A percentile compares a stretch with the other conserved stretches of the same genome.
Conservation (phyloP, 83 land plant species). For the Picea abies region DNA sequence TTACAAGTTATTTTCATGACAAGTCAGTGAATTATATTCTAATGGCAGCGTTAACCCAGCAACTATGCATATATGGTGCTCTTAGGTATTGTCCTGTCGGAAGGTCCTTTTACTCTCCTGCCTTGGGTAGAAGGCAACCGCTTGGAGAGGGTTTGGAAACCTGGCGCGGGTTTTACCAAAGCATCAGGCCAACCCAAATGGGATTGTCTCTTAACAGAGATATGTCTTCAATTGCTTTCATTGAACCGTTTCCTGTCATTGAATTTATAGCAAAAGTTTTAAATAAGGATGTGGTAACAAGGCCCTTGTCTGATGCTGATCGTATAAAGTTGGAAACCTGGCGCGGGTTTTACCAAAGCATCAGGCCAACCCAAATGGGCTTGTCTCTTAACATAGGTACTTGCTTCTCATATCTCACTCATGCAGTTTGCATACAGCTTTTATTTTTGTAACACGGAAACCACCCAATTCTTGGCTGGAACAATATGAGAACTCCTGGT, state of each 20-base stretch:
- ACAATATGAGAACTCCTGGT: no score
- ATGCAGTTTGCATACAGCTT: no score
- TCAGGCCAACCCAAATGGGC: conserved; percentile 96
- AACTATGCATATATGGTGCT: background rate
- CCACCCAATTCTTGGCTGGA: background rate
- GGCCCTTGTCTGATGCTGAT: no score
- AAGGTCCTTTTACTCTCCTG: conserved; percentile 88
- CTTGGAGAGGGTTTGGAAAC: conserved; percentile 92
- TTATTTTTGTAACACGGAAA: no score
- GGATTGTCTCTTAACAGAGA: conserved; percentile 95
- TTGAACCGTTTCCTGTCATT: no score
- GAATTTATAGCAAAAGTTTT: no score
- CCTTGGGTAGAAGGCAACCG: conserved; percentile 60
- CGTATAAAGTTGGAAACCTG: conserved; percentile 93
- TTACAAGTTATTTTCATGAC: background rate
- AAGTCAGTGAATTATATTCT: background rate
- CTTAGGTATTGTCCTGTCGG: conserved; percentile 83
- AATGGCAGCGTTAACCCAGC: no score
- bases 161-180: conserved; percentile 95
- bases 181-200: conserved; percentile 95
- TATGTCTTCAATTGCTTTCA: no score
- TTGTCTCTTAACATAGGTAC: conserved; percentile 93
- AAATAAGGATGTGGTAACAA: no score
- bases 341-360: conserved; percentile 95
- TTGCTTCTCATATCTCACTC: background rate